Base-by-base conservation (phyloP, 495 filamentous ascomycete species). In the Parmelia sp. region DNA sequence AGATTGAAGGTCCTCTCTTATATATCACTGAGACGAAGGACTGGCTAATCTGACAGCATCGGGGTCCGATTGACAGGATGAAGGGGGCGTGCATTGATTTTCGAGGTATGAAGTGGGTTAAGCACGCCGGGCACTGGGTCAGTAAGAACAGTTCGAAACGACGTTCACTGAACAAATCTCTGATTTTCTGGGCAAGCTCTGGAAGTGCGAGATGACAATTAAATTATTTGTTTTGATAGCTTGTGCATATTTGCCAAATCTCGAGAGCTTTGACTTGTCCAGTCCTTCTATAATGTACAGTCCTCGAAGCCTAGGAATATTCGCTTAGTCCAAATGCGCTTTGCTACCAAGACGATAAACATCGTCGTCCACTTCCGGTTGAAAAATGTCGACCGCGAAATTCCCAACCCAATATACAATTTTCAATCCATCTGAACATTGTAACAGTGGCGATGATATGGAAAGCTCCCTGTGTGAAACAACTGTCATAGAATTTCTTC, bases 31-130 rank as follows among this genome's bases (percentile, higher is more conserved):
- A 86, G 17, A 78, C 75, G 58, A 66, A 78, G 66, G 87, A 89
- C 67, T 90, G 87, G 86, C 85, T 86, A 0, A 85, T 81, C 39
- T 87, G 84, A 68, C 86, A 89, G 70, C 79, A 84, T 69, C 85
- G 85, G 5, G 84, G 84, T 8, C 84, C 80, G 19, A 62, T 89
- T 23, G 83, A 87, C 68, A 77, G 77, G 49, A 85, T 88, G 74
- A 71, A 57, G 57, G 76, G 79, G 58, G 76, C 78, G 1, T 83
- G 78, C 67, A 74, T 72, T n/a, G 77, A 80, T 65, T 86, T 84
- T 62, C 74, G 78, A 62, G 76, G 80, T 15, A 69, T 75, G 40
- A 78, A 71, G 64, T 57, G 85, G 56, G 72, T 89, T 35, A 79
- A 86, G 58, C 77, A 81, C 0, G 85, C 82, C 44, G 85, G 84